These are phyloP conservation scores for Aschersonia sp. DNA, from an alignment of 2,329 filamentous ascomycete species.

Conservation along the genomic window DNA sequence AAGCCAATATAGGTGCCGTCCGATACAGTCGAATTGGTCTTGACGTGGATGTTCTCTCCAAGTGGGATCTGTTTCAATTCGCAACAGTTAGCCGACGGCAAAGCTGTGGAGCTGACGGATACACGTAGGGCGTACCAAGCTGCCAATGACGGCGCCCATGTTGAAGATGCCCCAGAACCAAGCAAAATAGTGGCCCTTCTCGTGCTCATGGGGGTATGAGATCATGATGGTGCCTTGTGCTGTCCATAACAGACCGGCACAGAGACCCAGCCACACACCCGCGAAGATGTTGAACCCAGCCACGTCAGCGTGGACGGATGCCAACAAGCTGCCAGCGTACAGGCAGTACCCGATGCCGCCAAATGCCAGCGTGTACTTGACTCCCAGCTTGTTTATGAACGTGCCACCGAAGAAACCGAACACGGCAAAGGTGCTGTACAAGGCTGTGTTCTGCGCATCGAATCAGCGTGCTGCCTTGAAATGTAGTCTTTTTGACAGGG, in stretches of 20 bases:
- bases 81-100: neutral
- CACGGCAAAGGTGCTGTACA: constrained; percentile 56
- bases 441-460: constrained; percentile 37
- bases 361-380: constrained; percentile 50
- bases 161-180: constrained; percentile 97
- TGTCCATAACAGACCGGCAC: constrained; percentile 68
- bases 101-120: neutral
- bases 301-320: constrained; percentile 48
- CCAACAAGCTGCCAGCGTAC: constrained; percentile 55
- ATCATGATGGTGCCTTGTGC: constrained; percentile 82
- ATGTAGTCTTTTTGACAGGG: neutral
- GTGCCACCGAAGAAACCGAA: constrained; percentile 59
- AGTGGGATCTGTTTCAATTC: constrained; percentile 36
- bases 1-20: constrained; percentile 84
- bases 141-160: constrained; percentile 75
- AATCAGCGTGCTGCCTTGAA: neutral
- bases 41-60: constrained; percentile 50
- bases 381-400: constrained; percentile 60
- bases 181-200: constrained; percentile 79
- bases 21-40: constrained; percentile 31
- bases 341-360: constrained; percentile 64
- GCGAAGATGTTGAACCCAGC: constrained; percentile 42
- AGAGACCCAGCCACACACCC: constrained; percentile 61
- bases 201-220: constrained; percentile 67
- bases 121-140: constrained; percentile 27